These are phyloP conservation scores for Meyerozyma guilliermondii DNA, from an alignment of 1,139 yeast species.

Conservation along the genomic window DNA sequence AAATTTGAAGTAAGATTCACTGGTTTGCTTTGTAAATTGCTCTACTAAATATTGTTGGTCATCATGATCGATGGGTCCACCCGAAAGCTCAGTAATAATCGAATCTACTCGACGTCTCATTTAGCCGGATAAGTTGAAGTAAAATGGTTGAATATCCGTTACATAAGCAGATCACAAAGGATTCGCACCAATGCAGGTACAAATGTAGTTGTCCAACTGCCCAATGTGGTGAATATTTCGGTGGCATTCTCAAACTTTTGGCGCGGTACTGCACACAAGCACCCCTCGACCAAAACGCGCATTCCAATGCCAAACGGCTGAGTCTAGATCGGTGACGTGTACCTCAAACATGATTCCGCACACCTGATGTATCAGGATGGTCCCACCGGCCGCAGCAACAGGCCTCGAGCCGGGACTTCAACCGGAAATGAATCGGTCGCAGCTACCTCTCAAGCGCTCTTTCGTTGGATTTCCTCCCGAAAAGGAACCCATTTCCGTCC, in stretches of 20 bases:
- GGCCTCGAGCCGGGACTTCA: too few species aligned
- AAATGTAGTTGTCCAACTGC: too few species aligned
- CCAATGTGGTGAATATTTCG: too few species aligned
- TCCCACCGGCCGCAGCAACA: too few species aligned
- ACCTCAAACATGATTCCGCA: too few species aligned
- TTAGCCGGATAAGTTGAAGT: neutral
- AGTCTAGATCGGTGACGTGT: neutral
- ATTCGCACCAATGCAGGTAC: too few species aligned
- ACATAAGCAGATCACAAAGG: neutral
- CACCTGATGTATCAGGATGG: too few species aligned
- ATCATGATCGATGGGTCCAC: slow-evolving; percentile 8
- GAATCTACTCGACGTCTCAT: slow-evolving; percentile 9
- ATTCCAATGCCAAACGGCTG: slow-evolving; percentile 1
- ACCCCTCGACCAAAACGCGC: neutral
- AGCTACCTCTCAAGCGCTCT: too few species aligned
- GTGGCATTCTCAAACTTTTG: neutral
- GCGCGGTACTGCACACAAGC: neutral
- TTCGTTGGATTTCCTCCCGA: too few species aligned
- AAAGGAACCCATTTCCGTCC: too few species aligned
- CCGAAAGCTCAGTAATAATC: slow-evolving; percentile 7
- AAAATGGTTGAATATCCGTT: neutral
- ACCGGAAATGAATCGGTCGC: too few species aligned
- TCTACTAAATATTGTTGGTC: slow-evolving; percentile 1
- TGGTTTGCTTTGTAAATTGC: neutral
- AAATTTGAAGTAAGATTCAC: neutral